Conservation (phyloP, 257 asterid genomes). For the Petrea volubilis region DNA sequence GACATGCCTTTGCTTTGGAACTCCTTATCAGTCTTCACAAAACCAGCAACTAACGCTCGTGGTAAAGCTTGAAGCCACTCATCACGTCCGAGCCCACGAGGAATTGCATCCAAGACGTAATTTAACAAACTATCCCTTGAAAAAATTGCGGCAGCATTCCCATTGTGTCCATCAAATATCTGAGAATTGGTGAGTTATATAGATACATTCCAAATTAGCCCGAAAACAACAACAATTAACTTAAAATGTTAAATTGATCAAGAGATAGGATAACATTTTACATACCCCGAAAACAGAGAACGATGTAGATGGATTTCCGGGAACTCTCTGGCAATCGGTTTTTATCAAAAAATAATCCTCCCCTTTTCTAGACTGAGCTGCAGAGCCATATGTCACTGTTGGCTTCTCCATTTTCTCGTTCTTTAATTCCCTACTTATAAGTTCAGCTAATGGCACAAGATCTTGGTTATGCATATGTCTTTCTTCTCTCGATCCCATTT, state of each 20-base stretch:
- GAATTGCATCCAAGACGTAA: conserved; percentile 65
- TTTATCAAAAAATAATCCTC: conserved; percentile 73
- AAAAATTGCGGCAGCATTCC: conserved; percentile 72
- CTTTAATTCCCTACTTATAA: conserved; percentile 65
- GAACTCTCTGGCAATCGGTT: conserved; percentile 76
- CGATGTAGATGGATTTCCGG: conserved; percentile 69
- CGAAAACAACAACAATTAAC: too few species aligned
- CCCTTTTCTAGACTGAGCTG: conserved; percentile 78
- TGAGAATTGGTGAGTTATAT: conserved; percentile 23
- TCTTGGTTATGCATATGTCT: conserved; percentile 41
- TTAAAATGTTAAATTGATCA: neutral
- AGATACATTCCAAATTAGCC: too few species aligned
- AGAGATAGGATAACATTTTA: neutral
- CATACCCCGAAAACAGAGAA: conserved; percentile 79
- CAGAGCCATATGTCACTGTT: conserved; percentile 62
- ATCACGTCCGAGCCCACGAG: conserved; percentile 65
- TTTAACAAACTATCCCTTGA: conserved; percentile 62
- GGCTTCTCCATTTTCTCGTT: conserved; percentile 84
- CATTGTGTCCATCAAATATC: conserved; percentile 90
- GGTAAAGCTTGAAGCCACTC: conserved; percentile 93
- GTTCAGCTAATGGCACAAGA: conserved; percentile 72
- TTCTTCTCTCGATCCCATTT: conserved; percentile 71
- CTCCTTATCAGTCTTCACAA: conserved; percentile 87
- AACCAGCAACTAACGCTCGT: conserved; percentile 87
- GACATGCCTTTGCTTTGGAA: conserved; percentile 71